Evolutionary conservation across 495 filamentous ascomycete genomes (phyloP).

Genomic region (Hypoxylon fragiforme): DNA sequence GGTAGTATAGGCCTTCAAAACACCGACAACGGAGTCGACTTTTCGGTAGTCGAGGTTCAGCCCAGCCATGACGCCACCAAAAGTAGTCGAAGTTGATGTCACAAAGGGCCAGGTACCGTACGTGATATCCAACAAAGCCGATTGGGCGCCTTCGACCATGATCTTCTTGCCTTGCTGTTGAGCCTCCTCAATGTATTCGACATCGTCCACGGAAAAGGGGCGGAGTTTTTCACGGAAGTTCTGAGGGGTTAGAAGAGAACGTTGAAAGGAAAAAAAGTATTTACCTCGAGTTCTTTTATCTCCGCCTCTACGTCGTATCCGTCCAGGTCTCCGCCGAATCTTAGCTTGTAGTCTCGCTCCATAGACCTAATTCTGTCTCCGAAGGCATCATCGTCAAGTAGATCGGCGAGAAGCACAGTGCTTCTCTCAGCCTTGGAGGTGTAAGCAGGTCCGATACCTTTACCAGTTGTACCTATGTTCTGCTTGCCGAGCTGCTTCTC

Average conservation of each 20-base stretch:
- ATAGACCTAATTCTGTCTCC: constrained; percentile 72
- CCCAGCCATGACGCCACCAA: constrained; percentile 29
- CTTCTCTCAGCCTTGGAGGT: constrained; percentile 76
- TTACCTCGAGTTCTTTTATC: constrained; percentile 48
- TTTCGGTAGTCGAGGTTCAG: constrained; percentile 19
- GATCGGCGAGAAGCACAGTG: constrained; percentile 74
- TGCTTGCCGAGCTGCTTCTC: constrained; percentile 69
- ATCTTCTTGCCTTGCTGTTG: constrained; percentile 65
- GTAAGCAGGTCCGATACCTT: constrained; percentile 81
- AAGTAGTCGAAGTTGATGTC: constrained; percentile 17
- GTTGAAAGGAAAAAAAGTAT: constrained; percentile 1
- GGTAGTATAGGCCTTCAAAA: constrained; percentile 81
- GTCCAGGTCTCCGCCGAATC: constrained; percentile 69
- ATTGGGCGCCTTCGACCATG: constrained; percentile 87
- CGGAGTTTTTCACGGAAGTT: constrained; percentile 69
- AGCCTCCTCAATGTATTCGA: constrained; percentile 59
- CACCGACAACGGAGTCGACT: constrained; percentile 64
- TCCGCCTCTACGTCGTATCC: constrained; percentile 82
- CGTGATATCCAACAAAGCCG: constrained; percentile 60
- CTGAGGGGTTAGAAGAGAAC: constrained; percentile 51
- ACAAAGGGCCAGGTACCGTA: constrained; percentile 38
- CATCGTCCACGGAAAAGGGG: constrained; percentile 70
- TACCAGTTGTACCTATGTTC: constrained; percentile 61
- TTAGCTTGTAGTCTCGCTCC: constrained; percentile 66
- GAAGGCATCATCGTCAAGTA: constrained; percentile 69